Conservation (phyloP, 2,329 filamentous ascomycete genomes). For the Trichoderma breve region DNA sequence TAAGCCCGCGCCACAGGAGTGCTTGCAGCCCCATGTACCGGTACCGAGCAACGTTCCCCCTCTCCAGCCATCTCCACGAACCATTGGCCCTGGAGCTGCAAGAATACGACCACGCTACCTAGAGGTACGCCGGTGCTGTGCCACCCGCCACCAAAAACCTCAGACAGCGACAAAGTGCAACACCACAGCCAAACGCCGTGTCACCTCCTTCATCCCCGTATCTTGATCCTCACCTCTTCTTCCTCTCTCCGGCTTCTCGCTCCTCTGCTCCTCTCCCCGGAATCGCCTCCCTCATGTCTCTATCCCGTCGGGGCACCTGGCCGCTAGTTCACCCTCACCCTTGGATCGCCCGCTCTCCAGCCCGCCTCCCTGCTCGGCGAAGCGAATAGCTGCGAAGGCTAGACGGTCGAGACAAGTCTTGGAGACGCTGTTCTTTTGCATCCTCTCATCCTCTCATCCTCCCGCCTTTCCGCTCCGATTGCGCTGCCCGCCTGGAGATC, state of each 20-base stretch:
- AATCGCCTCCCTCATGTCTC: conserved; percentile 21
- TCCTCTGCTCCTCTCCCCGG: background rate
- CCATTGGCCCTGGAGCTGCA: background rate
- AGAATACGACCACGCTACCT: background rate
- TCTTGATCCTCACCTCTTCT: background rate
- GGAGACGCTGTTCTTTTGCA: background rate
- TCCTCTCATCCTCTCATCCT: background rate
- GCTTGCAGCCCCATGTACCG: conserved; percentile 1
- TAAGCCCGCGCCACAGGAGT: background rate
- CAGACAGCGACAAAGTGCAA: conserved; percentile 17
- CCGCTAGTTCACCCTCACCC: conserved; percentile 12
- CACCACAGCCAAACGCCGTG: conserved; percentile 19
- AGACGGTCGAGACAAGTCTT: background rate
- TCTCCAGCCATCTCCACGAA: background rate
- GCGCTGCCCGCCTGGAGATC: background rate
- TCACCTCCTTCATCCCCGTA: conserved; percentile 15
- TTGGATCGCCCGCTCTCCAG: conserved; percentile 14
- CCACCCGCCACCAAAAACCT: conserved; percentile 18
- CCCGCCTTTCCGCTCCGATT: background rate
- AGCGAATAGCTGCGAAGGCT: background rate
- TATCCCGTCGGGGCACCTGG: conserved; percentile 17
- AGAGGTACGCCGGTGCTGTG: background rate
- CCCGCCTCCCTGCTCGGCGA: background rate
- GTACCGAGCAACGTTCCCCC: background rate
- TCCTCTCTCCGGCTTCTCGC: background rate